A percentile compares a stretch with the other conserved stretches of the same genome.
phyloP scores from a whole-genome alignment of 2,329 filamentous ascomycete species.

The Clonostachys sp. region DNA sequence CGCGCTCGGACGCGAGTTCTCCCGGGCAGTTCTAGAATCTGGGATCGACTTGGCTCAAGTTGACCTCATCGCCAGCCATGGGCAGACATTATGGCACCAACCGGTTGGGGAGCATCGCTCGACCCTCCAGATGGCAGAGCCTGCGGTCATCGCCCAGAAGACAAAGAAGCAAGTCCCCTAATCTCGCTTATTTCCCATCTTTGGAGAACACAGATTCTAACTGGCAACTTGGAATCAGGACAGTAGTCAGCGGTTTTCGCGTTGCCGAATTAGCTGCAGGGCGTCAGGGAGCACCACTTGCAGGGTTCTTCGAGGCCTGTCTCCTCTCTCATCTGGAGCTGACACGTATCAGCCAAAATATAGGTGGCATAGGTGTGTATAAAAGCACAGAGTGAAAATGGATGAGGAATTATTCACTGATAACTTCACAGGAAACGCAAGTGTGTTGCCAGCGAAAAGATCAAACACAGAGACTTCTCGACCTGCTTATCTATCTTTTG shows the following conservation, averaged over 20 bases:
- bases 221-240: slow-evolving; percentile 40
- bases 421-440: not conserved
- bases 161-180: slow-evolving; percentile 33
- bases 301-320: slow-evolving; percentile 45
- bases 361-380: slow-evolving; percentile 45
- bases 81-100: slow-evolving; percentile 41
- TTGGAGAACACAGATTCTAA: slow-evolving; percentile 38
- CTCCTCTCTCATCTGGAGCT: slow-evolving; percentile 44
- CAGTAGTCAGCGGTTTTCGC: slow-evolving; percentile 45
- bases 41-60: slow-evolving; percentile 20
- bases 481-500: slow-evolving; percentile 15
- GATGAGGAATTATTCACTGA: no score
- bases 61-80: slow-evolving; percentile 40
- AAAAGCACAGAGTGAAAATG: slow-evolving; percentile 14
- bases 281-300: slow-evolving; percentile 42
- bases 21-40: slow-evolving; percentile 6
- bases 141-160: slow-evolving; percentile 34
- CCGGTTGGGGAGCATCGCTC: slow-evolving; percentile 29
- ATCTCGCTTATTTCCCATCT: slow-evolving; percentile 39
- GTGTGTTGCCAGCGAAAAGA: not conserved
- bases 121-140: slow-evolving; percentile 42
- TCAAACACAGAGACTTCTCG: not conserved
- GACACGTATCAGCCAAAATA: slow-evolving; percentile 45
- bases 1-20: slow-evolving; percentile 8
- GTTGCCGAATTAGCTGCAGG: slow-evolving; percentile 42